These are phyloP conservation scores for Vachellia pachyceras DNA, from an alignment of 306 rosid genomes.

Conservation along the genomic window DNA sequence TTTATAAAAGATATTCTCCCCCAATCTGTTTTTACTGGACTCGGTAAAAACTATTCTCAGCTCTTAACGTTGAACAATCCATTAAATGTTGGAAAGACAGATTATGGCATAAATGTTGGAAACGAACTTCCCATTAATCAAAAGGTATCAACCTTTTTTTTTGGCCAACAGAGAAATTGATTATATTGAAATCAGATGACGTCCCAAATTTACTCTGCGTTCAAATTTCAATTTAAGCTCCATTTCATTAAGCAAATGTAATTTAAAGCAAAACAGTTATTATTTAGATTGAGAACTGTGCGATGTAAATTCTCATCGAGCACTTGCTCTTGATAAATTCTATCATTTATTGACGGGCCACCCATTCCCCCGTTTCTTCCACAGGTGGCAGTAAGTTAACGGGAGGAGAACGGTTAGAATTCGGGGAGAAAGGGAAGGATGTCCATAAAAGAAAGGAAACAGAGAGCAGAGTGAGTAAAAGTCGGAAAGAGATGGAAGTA, in stretches of 20 bases:
- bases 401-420: background rate
- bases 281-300: background rate
- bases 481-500: background rate
- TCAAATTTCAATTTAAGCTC: background rate
- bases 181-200: too few relatives aligned
- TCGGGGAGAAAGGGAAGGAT: background rate
- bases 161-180: too few relatives aligned
- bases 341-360: slow-evolving; percentile 8
- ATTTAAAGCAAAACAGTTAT: background rate
- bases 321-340: background rate
- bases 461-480: background rate
- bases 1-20: too few relatives aligned
- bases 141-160: background rate
- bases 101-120: background rate
- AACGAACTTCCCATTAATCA: background rate
- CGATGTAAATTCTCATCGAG: background rate
- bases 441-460: background rate
- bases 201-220: background rate
- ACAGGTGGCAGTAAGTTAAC: slow-evolving; percentile 16
- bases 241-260: background rate
- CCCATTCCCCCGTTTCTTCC: slow-evolving; percentile 24
- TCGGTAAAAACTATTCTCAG: too few relatives aligned
- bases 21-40: too few relatives aligned
- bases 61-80: background rate
- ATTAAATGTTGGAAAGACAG: background rate